Evolutionary conservation across 257 asterid genomes (phyloP).

Genomic region (Sherardia arvensis): DNA sequence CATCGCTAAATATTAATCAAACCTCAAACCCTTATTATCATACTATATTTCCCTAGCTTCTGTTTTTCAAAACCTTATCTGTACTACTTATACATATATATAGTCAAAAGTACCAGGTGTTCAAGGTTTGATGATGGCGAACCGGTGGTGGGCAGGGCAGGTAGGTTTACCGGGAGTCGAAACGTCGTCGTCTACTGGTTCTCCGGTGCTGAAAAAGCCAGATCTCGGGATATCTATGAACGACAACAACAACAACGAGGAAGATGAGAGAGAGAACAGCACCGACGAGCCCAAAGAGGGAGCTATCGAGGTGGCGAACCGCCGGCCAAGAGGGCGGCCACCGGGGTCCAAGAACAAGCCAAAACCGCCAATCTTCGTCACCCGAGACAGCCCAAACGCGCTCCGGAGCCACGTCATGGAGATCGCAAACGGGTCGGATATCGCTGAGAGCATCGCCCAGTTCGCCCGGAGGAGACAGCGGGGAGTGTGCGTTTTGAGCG

Average conservation of each 20-base stretch:
- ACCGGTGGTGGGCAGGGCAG: conserved; percentile 60
- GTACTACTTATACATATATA: neutral
- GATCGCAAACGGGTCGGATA: conserved; percentile 50
- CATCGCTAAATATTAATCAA: conserved; percentile 9
- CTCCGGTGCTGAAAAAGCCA: conserved; percentile 32
- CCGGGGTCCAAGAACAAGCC: conserved; percentile 63
- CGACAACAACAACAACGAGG: conserved; percentile 25
- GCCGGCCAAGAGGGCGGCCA: conserved; percentile 55
- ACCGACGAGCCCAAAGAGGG: conserved; percentile 50
- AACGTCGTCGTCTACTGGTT: conserved; percentile 23
- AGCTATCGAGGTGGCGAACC: conserved; percentile 34
- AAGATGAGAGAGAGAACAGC: conserved; percentile 31
- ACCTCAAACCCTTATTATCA: conserved; percentile 9
- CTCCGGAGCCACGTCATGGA: conserved; percentile 61
- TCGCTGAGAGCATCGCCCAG: conserved; percentile 55
- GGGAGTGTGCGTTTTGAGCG: conserved; percentile 58
- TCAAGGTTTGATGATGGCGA: conserved; percentile 28
- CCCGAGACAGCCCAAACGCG: conserved; percentile 61
- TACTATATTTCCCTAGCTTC: neutral
- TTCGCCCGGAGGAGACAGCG: conserved; percentile 47
- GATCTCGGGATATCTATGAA: conserved; percentile 47
- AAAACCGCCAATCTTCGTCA: conserved; percentile 50
- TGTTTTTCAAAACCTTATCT: conserved; percentile 2
- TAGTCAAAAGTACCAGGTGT: neutral
- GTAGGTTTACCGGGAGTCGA: conserved; percentile 40